Base-by-base conservation (phyloP, 805 yeast genomes). In the Ogataea paraovalis region DNA sequence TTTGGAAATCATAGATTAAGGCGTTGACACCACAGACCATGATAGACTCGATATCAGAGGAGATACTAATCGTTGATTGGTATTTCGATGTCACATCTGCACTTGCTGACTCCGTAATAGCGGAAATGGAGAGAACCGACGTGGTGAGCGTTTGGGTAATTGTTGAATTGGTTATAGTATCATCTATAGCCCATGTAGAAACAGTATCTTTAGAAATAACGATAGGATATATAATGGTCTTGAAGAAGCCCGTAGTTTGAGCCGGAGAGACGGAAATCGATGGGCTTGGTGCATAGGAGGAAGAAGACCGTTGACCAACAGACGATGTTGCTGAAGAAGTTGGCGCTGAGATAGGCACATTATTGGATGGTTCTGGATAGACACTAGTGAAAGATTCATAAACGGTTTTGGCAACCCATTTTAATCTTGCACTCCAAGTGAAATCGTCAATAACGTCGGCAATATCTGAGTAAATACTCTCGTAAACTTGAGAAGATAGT, bases 11-110 rank as follows among this genome's bases (percentile, higher is more conserved):
- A n/a, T 25, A 28, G 18, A 47, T 21, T 16, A 47, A 19, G 5
- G 50, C 50, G 23, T 47, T 45, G 4, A 43, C 47, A 27, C 44
- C 50, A 43, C 47, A 43, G 19, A 43, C 42, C 46, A 47, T 43
- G 2, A 36, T 23, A 22, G 22, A 28, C 27, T 36, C 36, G 8
- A 18, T 4, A 27, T 47, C 50, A 7, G 27, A n/a, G 1, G 50
- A 43, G 1, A 47, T 37, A 6, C 22, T 40, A 22, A 47, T 7
- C 2, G 43, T 41, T 14, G 41, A 8, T 18, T 39, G 39, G 2
- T 1, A 21, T 9, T 1, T 22, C 4, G 20, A 19, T 10, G 44
- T 22, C 14, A 14, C 21, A 22, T 21, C 39, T 16, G 3, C 38
- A 20, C 36, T 13, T 13, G n/a, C 43, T 8, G 27, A 12, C 3